Percentiles rank a stretch among this genome's conserved stretches.
Evolutionary conservation across 2,329 filamentous ascomycete species (phyloP).

Genomic region (Phoma sp.): DNA sequence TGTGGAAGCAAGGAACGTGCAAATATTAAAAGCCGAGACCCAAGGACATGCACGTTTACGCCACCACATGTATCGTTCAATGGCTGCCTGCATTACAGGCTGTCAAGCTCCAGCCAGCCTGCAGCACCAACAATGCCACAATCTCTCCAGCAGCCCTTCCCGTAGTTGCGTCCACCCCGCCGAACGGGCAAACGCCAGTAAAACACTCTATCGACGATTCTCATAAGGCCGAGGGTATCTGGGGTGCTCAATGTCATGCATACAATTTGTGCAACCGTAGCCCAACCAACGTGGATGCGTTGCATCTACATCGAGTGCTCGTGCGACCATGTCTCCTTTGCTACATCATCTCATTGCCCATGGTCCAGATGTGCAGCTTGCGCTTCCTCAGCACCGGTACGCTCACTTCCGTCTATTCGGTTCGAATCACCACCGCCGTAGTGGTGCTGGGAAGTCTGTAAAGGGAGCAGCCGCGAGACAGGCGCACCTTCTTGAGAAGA

Average conservation of each 20-base stretch:
- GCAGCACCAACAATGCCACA: too few relatives aligned
- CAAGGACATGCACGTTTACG: background rate
- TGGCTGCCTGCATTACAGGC: too few relatives aligned
- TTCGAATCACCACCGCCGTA: conserved; percentile 2
- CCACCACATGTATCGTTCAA: background rate
- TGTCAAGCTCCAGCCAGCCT: background rate
- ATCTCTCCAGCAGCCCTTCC: too few relatives aligned
- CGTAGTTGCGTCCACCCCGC: too few relatives aligned
- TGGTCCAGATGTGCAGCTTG: conserved; percentile 4
- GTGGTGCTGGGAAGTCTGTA: conserved; percentile 12
- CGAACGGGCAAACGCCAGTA: too few relatives aligned
- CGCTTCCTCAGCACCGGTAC: conserved; percentile 8
- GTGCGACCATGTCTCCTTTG: conserved; percentile 9
- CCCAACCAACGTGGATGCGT: conserved; percentile 5
- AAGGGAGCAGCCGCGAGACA: conserved; percentile 7
- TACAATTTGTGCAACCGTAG: conserved; percentile 9
- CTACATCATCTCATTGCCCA: conserved; percentile 9
- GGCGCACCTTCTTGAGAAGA: background rate
- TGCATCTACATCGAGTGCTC: conserved; percentile 8
- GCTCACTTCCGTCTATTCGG: background rate
- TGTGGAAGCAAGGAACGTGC: conserved; percentile 7
- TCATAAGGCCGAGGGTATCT: background rate
- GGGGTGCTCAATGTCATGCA: conserved; percentile 2
- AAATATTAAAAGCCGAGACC: background rate
- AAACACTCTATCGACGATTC: too few relatives aligned